Evolutionary conservation across 1,284 basidiomycete genomes (phyloP).

Genomic region (Apiotrichum sp.): DNA sequence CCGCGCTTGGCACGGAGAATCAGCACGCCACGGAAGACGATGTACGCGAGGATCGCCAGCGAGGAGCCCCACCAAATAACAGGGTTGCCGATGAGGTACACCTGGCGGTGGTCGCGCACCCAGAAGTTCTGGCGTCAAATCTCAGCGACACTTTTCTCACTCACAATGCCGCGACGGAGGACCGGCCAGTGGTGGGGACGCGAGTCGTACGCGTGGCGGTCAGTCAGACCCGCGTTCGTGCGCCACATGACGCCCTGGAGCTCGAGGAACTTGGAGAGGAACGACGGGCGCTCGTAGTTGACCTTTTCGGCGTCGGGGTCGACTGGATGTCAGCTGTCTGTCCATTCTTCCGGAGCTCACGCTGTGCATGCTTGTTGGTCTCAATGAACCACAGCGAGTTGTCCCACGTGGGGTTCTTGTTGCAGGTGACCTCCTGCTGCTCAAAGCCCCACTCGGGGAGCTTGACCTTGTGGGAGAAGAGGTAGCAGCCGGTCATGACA

Average conservation of each 20-base stretch:
- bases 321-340: slow-evolving; percentile 31
- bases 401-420: slow-evolving; percentile 83
- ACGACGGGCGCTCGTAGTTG: slow-evolving; percentile 81
- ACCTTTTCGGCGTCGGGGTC: slow-evolving; percentile 65
- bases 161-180: slow-evolving; percentile 73
- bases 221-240: slow-evolving; percentile 93
- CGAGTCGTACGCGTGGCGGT: slow-evolving; percentile 90
- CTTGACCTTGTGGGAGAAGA: slow-evolving; percentile 97
- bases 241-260: slow-evolving; percentile 95
- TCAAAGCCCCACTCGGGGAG: slow-evolving; percentile 96
- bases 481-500: slow-evolving; percentile 81
- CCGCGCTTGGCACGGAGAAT: slow-evolving; percentile 86
- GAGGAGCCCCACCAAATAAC: slow-evolving; percentile 85
- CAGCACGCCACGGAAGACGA: slow-evolving; percentile 64
- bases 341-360: slow-evolving; percentile 32
- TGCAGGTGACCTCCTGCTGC: slow-evolving; percentile 95
- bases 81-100: slow-evolving; percentile 93
- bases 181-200: slow-evolving; percentile 83
- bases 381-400: slow-evolving; percentile 96
- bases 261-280: slow-evolving; percentile 85
- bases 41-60: slow-evolving; percentile 63
- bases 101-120: slow-evolving; percentile 91
- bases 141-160: background rate
- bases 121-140: slow-evolving; percentile 65
- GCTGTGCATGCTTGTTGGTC: slow-evolving; percentile 67